A percentile compares a stretch with the other conserved stretches of the same genome.
These are phyloP conservation scores for Geum urbanum DNA, from an alignment of 306 rosid genomes.

Conservation along the genomic window DNA sequence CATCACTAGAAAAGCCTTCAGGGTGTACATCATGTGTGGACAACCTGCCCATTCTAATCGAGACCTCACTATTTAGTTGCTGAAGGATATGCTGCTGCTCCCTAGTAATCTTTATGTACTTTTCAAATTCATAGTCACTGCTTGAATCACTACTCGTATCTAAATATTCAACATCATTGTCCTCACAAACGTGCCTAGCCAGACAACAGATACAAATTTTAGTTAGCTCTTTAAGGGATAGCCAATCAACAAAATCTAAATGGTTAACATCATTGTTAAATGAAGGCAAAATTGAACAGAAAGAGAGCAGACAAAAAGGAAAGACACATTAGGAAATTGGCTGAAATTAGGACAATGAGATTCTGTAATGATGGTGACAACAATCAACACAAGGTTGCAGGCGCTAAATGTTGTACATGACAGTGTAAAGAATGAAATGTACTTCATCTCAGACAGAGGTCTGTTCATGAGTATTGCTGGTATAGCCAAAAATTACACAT, in stretches of 20 bases:
- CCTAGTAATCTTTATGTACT: conserved; percentile 22
- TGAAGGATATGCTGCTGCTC: conserved; percentile 33
- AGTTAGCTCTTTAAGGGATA: background rate
- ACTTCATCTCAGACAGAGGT: background rate
- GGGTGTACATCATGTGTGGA: conserved; percentile 40
- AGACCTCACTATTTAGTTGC: conserved; percentile 29
- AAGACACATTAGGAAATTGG: background rate
- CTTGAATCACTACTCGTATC: conserved; percentile 88
- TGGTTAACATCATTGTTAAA: no score
- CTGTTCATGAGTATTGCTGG: background rate
- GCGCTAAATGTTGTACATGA: background rate
- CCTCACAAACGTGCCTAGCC: conserved; percentile 54
- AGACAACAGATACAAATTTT: conserved; percentile 20
- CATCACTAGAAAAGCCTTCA: conserved; percentile 68
- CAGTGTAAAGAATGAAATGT: background rate
- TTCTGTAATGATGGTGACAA: background rate
- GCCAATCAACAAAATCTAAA: background rate
- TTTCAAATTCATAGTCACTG: conserved; percentile 64
- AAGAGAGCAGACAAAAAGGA: background rate
- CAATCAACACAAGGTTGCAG: background rate
- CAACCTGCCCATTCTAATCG: conserved; percentile 35
- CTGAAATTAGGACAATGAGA: background rate
- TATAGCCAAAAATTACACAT: background rate
- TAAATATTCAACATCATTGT: conserved; percentile 54
- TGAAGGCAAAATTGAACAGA: background rate